These are phyloP conservation scores for Claviceps sp. DNA, from an alignment of 2,329 filamentous ascomycete genomes.

Conservation along the genomic window DNA sequence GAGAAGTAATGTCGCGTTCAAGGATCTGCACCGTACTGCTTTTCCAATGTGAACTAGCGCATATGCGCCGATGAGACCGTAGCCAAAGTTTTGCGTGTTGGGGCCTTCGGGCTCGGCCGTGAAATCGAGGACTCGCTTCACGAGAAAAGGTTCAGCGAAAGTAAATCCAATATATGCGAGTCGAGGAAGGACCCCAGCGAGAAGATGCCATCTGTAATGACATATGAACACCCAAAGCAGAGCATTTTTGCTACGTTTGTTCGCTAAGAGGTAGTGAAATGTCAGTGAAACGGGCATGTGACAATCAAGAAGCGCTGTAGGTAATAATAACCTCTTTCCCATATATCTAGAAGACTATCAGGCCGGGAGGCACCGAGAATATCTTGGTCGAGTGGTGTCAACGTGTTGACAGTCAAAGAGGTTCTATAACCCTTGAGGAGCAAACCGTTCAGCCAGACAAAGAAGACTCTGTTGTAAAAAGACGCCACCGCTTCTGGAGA, in stretches of 20 bases:
- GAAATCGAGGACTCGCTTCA: constrained; percentile 21
- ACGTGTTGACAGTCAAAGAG: background rate
- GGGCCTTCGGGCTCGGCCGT: constrained; percentile 13
- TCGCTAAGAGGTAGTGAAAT: constrained; percentile 2
- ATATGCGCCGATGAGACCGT: constrained; percentile 26
- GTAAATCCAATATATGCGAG: constrained; percentile 23
- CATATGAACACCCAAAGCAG: constrained; percentile 12
- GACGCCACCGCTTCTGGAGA: background rate
- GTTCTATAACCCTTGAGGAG: constrained; percentile 1
- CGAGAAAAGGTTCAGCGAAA: constrained; percentile 30
- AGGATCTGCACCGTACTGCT: constrained; percentile 18
- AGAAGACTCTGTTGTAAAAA: background rate
- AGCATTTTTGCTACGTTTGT: constrained; percentile 11
- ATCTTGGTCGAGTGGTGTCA: constrained; percentile 1
- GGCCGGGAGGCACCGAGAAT: background rate
- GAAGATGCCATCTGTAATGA: constrained; percentile 15
- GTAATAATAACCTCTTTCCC: background rate
- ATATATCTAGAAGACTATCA: background rate
- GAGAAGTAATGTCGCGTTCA: constrained; percentile 13
- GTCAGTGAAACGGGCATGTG: background rate
- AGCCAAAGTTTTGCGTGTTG: constrained; percentile 17
- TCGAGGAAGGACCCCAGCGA: constrained; percentile 21
- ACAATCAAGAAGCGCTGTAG: background rate
- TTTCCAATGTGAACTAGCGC: constrained; percentile 26
- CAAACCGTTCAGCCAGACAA: background rate